phyloP scores from a whole-genome alignment of 345 rosid genomes.

The Ceriops tagal region DNA sequence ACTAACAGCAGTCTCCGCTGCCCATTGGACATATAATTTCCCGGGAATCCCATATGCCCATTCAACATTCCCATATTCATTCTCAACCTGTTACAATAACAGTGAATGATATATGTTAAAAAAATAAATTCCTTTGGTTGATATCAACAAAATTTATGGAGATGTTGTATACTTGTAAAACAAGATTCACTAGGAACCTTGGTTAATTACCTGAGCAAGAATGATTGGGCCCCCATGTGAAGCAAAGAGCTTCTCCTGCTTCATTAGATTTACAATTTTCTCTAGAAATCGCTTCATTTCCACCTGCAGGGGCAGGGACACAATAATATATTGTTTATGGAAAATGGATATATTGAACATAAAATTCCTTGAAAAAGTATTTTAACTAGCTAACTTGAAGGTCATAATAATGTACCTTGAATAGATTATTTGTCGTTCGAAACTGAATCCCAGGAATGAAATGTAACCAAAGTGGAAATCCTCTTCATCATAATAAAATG shows the following conservation, averaged over 20 bases:
- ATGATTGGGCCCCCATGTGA: conserved; percentile 70
- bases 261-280: conserved; percentile 53
- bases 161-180: neutral
- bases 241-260: conserved; percentile 57
- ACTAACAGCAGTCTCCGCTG: conserved; percentile 60
- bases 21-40: conserved; percentile 51
- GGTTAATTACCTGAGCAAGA: conserved; percentile 50
- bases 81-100: conserved; percentile 47
- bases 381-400: neutral
- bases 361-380: too few species aligned
- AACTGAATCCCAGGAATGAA: conserved; percentile 70
- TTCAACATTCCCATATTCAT: conserved; percentile 57
- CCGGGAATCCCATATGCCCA: conserved; percentile 54
- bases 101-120: neutral
- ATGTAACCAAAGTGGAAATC: conserved; percentile 70
- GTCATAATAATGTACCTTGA: conserved; percentile 36
- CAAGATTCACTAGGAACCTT: neutral
- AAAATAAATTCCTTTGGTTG: too few species aligned
- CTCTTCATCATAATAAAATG: conserved; percentile 26
- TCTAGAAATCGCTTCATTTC: conserved; percentile 51
- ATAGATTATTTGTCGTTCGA: conserved; percentile 47
- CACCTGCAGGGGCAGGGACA: conserved; percentile 22
- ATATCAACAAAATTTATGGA: neutral
- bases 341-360: neutral
- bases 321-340: neutral